These are phyloP conservation scores for Tetracentron sinense DNA, from an alignment of 164 flowering plant species.

Conservation along the genomic window DNA sequence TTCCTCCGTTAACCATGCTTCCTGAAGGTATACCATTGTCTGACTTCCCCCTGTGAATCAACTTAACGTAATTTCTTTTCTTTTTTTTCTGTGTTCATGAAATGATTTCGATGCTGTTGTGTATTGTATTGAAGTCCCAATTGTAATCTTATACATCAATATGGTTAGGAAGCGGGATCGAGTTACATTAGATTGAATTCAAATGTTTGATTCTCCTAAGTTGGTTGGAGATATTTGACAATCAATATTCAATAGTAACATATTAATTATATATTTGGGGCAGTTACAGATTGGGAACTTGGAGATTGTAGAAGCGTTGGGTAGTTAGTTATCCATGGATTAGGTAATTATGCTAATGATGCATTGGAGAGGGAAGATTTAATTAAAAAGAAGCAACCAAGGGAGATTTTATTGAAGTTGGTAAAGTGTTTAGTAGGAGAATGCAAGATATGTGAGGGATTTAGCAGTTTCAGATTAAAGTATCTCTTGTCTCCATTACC, in stretches of 20 bases:
- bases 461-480: too few species aligned
- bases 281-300: neutral
- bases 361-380: neutral
- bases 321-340: neutral
- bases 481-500: too few species aligned
- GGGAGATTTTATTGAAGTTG: too few species aligned
- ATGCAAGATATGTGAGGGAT: too few species aligned
- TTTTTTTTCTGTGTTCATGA: neutral
- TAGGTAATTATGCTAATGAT: neutral
- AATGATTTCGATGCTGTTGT: neutral
- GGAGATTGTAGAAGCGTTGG: neutral
- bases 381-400: neutral
- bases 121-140: neutral
- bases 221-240: neutral
- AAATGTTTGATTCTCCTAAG: neutral
- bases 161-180: neutral
- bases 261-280: neutral
- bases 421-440: too few species aligned
- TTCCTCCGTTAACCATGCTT: conserved; percentile 70
- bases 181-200: neutral
- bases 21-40: conserved; percentile 57
- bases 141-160: neutral
- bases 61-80: neutral
- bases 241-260: too few species aligned
- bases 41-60: conserved; percentile 21